Evolutionary conservation across 176 grass and related monocot genomes (phyloP).

Genomic region (Aegilops speltoides): DNA sequence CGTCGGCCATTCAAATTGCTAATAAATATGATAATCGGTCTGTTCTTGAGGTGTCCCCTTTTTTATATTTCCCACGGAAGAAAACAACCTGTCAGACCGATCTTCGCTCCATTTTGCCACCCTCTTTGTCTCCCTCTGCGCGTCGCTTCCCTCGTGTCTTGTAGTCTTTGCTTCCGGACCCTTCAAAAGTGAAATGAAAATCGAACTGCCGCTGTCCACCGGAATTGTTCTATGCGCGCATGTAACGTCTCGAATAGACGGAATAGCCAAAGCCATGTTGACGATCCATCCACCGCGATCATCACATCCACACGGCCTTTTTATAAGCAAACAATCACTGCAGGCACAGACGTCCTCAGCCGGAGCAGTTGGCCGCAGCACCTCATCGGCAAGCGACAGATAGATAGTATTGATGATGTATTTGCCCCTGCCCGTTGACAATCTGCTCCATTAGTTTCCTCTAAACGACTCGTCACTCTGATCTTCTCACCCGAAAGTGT

Average conservation of each 20-base stretch:
- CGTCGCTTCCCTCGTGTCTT: slow-evolving; percentile 27
- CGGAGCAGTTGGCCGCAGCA: slow-evolving; percentile 13
- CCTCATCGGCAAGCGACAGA: slow-evolving; percentile 11
- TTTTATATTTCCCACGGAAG: background rate
- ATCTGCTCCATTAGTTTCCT: background rate
- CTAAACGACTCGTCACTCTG: background rate
- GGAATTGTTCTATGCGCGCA: slow-evolving; percentile 13
- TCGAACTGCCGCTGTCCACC: slow-evolving; percentile 31
- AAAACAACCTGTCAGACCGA: background rate
- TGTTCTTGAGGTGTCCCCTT: background rate
- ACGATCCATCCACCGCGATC: slow-evolving; percentile 10
- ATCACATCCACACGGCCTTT: slow-evolving; percentile 8
- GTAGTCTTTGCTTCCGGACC: slow-evolving; percentile 5
- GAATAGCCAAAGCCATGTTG: too few relatives aligned
- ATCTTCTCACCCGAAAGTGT: slow-evolving; percentile 8
- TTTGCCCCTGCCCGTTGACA: slow-evolving; percentile 10
- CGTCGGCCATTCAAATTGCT: background rate
- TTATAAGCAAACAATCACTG: background rate
- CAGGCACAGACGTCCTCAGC: background rate
- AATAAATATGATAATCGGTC: background rate
- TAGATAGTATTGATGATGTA: background rate
- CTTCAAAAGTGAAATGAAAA: background rate
- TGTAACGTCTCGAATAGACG: too few relatives aligned
- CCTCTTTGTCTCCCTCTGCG: background rate
- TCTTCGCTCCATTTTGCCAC: background rate